Base-by-base conservation (phyloP, 257 asterid genomes). In the Vinca minor region DNA sequence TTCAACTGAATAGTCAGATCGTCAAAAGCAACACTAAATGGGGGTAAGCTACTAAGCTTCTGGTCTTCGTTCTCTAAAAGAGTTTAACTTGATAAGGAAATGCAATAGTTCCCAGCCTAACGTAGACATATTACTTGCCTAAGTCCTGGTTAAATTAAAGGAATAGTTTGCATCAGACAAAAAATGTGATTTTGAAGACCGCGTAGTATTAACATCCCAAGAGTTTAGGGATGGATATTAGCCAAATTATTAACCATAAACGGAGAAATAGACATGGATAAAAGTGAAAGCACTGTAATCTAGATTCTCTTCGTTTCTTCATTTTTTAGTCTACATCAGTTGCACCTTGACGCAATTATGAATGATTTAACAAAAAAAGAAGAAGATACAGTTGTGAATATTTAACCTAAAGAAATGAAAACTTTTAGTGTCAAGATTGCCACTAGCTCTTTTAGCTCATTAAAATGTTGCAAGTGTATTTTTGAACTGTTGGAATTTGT, bases 1-100 rank as follows among this genome's bases (percentile, higher is more conserved):
- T 87, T 73, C 88, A 89, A 69, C 74, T 93, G 81, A 88, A 89
- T 58, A 66, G 86, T 76, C 96, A 87, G 83, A 81, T 71, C 62
- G 85, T 74, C 72, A 89, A 85, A 79, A 93, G 96, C 89, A 85
- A 87, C 74, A 82, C 86, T 48, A 93, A 87, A 72, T 93, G 99
- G 97, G 99, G 94, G 99, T 93, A 85, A 81, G 93, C 76, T 71
- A 63, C 75, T 65, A 44, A 26, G 46, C 28, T 53, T 41, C 55
- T 62, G 57, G 20, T 57, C 44, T 1, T 48, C 39, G 45, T 53
- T 42, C 61, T 65, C 18, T 5, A 38, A 4, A 18, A 49, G 14
- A 23, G 8, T 17, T n/a, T 8, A 54, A 44, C 42, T n/a, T 52
- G 41, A n/a, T 18, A 29, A 46, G 57, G 17, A 46, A 47, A 63